Evolutionary conservation across 345 rosid species (phyloP).

Genomic region (Populus euphratica): DNA sequence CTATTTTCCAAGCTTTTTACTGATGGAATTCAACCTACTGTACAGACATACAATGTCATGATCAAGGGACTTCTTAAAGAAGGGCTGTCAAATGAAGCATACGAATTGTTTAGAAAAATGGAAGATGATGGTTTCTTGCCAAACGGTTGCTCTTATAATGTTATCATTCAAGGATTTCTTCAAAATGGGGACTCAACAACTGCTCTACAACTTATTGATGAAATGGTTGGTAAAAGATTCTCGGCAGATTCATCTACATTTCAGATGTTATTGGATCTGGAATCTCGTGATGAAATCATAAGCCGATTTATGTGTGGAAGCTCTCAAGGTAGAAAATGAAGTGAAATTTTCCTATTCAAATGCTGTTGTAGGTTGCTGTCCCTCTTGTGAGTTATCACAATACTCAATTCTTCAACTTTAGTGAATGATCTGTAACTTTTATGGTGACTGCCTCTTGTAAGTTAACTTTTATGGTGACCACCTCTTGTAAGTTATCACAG

Average conservation of each 20-base stretch:
- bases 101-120: background rate
- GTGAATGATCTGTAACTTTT: too few species aligned
- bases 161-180: background rate
- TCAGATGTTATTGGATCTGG: background rate
- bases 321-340: background rate
- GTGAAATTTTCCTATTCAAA: background rate
- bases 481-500: too few species aligned
- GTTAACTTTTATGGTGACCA: too few species aligned
- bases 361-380: background rate
- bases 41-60: background rate
- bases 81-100: background rate
- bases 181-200: background rate
- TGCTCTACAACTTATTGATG: background rate
- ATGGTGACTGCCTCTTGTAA: too few species aligned
- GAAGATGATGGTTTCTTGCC: background rate
- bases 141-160: background rate
- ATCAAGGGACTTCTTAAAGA: background rate
- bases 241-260: background rate
- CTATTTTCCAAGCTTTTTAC: background rate
- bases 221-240: background rate
- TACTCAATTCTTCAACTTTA: too few species aligned
- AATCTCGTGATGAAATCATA: background rate
- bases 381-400: too few species aligned
- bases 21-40: background rate
- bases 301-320: background rate